phyloP scores from a whole-genome alignment of 2,329 filamentous ascomycete species.

The Ascochyta pisi region DNA sequence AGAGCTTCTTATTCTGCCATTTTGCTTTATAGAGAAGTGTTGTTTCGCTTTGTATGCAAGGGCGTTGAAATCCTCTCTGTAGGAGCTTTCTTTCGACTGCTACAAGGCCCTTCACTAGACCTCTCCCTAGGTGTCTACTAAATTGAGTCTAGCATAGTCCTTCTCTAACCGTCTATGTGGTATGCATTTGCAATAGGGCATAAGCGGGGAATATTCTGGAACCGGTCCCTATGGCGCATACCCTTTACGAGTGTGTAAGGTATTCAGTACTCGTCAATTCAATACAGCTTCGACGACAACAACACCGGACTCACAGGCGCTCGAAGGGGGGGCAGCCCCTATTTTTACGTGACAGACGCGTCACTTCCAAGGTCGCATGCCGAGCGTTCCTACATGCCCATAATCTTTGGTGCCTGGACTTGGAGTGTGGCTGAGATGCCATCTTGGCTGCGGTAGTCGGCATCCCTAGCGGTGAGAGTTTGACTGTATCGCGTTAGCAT shows the following conservation, averaged over 20 bases:
- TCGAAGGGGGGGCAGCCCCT: neutral
- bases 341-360: neutral
- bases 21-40: too few species aligned
- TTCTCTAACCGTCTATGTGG: too few species aligned
- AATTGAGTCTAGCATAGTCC: too few species aligned
- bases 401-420: conserved; percentile 12
- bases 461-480: conserved; percentile 3
- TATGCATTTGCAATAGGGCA: neutral
- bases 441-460: conserved; percentile 14
- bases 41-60: too few species aligned
- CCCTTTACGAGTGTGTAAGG: neutral
- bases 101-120: too few species aligned
- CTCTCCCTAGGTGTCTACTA: too few species aligned
- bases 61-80: too few species aligned
- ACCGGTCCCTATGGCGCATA: neutral
- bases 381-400: conserved; percentile 13
- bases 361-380: conserved; percentile 11
- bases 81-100: too few species aligned
- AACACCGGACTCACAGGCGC: neutral
- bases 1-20: too few species aligned
- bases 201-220: neutral
- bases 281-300: neutral
- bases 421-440: conserved; percentile 2
- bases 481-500: conserved; percentile 4
- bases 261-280: neutral